Evolutionary conservation across 2,329 filamentous ascomycete genomes (phyloP).

Genomic region (Lachnellula occidentalis): DNA sequence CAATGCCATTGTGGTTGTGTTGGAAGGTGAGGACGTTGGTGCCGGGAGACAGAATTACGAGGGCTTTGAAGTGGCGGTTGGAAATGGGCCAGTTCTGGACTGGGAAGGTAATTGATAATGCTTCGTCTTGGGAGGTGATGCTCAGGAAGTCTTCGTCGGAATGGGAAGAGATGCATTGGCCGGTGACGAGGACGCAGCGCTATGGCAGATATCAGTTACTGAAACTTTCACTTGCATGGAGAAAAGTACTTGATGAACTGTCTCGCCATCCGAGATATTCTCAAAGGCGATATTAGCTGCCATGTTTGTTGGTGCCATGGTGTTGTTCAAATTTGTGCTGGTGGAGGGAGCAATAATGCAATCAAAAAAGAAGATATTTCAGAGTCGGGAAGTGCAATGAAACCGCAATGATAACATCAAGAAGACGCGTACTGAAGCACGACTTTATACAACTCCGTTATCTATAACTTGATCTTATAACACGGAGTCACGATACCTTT

Average conservation of each 20-base stretch:
- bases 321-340: neutral
- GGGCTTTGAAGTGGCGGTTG: conserved; percentile 61
- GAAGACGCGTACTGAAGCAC: too few species aligned
- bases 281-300: neutral
- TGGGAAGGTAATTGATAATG: conserved; percentile 43
- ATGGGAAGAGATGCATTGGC: conserved; percentile 18
- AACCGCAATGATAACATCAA: too few species aligned
- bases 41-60: conserved; percentile 60
- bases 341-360: too few species aligned
- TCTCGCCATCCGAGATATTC: neutral
- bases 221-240: neutral
- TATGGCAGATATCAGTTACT: neutral
- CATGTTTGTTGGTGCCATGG: neutral
- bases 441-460: too few species aligned
- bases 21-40: conserved; percentile 60
- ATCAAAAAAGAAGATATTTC: too few species aligned
- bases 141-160: conserved; percentile 23
- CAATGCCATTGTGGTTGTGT: conserved; percentile 55
- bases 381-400: too few species aligned
- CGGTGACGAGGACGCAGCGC: conserved; percentile 25
- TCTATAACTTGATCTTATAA: too few species aligned
- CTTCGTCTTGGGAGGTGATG: conserved; percentile 19
- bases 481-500: too few species aligned
- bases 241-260: neutral
- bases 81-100: conserved; percentile 60